A percentile compares a stretch with the other conserved stretches of the same genome.
Conservation (phyloP, 345 rosid genomes). For the Corymbia maculata region DNA sequence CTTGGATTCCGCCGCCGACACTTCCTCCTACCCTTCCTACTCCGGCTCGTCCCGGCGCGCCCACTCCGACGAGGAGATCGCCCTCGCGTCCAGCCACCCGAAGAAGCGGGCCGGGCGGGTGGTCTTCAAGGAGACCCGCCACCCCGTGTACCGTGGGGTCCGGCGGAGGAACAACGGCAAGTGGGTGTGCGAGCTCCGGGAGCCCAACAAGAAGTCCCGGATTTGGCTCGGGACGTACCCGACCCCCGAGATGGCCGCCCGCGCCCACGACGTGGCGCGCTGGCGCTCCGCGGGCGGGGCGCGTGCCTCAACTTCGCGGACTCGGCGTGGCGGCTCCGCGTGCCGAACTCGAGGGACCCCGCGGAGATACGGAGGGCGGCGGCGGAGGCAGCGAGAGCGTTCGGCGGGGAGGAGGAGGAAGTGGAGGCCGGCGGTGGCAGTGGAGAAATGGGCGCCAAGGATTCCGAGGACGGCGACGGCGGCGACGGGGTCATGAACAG, state of each 20-base stretch:
- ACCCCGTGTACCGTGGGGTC: constrained; percentile 45
- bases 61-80: constrained; percentile 19
- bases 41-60: background rate
- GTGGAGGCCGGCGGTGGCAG: background rate
- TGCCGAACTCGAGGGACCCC: constrained; percentile 9
- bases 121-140: constrained; percentile 55
- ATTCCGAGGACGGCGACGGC: background rate
- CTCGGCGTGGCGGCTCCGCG: constrained; percentile 17
- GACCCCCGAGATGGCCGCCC: constrained; percentile 34
- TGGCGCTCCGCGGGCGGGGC: constrained; percentile 28
- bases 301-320: constrained; percentile 39
- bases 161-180: constrained; percentile 32
- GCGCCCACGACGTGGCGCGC: constrained; percentile 40
- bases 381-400: constrained; percentile 21
- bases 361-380: constrained; percentile 25
- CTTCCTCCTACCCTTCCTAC: background rate
- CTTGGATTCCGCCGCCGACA: background rate
- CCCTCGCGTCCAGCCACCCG: constrained; percentile 44
- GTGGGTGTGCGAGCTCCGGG: constrained; percentile 52
- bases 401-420: background rate
- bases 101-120: constrained; percentile 58
- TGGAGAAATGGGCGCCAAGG: background rate
- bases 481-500: background rate
- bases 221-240: constrained; percentile 49
- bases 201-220: constrained; percentile 27